Base-by-base conservation (phyloP, 345 rosid species). In the Eucalyptus leucophloia region DNA sequence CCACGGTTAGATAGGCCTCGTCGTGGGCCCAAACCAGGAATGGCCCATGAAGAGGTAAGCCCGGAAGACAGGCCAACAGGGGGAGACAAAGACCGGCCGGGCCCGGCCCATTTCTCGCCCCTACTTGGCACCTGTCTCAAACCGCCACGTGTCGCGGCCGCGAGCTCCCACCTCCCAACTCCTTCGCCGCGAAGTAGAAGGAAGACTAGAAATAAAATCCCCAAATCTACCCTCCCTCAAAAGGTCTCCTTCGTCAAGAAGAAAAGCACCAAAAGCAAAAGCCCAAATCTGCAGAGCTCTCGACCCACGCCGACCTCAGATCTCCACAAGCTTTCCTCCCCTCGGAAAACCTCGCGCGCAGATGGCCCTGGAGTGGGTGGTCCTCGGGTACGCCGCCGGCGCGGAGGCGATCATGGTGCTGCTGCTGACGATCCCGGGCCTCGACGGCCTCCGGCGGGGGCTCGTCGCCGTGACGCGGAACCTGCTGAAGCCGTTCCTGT, bases 351-450 rank as follows among this genome's bases (percentile, higher is more conserved):
- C 47, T 86, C 87, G 44, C 62, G n/a, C 69, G 24, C 32, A 5
- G 49, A 97, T 97, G 99, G 99, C 99, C 80, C 94, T 97, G n/a
- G 99, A 97, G 91, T 97, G 99, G 99, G 96, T 97, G 37, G 97
- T 96, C 72, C 93, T 96, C 42, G 97, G 97, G 24, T 97, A 97
- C 91, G 96, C 98, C 6, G 98, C 98, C 17, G 98, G 93, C 14
- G 99, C 99, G 4, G 99, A 97, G 92, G 99, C 98, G 62, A 94
- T 97, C 88, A 96, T 97, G 99, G 94, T 96, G 67, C 93, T 97
- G 54, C 95, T 97, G 54, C 92, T 97, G 81, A 97, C 99, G 8
- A 65, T 97, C 86, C 99, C 99, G 12, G 99, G 99, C 9, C 98
- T 96, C 23, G 96, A 94, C 89, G 96, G 94, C 28, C 93, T 97